Evolutionary conservation across 768 basidiomycete genomes (phyloP).

Genomic region (Amanita polypyramis): DNA sequence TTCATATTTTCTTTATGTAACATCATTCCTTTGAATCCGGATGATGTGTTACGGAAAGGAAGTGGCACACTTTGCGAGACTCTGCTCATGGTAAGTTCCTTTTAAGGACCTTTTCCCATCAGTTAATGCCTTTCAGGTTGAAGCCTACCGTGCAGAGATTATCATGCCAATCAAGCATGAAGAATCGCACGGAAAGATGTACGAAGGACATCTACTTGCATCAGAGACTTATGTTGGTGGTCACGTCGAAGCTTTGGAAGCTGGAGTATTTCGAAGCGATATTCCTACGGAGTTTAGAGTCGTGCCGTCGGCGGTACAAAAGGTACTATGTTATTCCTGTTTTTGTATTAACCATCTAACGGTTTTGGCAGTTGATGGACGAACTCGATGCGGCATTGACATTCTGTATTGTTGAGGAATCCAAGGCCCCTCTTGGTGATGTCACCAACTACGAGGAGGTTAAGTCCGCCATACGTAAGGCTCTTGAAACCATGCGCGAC

Average conservation of each 20-base stretch:
- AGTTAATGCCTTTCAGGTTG: constrained; percentile 49
- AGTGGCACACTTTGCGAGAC: constrained; percentile 97
- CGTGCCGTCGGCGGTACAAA: constrained; percentile 74
- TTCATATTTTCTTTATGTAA: constrained; percentile 99
- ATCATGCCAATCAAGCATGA: constrained; percentile 99
- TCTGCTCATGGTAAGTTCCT: constrained; percentile 74
- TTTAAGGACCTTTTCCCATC: background rate
- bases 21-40: constrained; percentile 94
- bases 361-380: constrained; percentile 61
- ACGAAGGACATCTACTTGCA: constrained; percentile 91
- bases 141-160: constrained; percentile 83
- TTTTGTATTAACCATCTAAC: background rate
- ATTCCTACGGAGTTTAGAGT: constrained; percentile 94
- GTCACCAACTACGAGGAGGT: constrained; percentile 96
- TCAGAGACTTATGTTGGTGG: constrained; percentile 99
- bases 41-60: constrained; percentile 94
- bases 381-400: constrained; percentile 87
- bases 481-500: constrained; percentile 86
- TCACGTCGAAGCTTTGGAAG: constrained; percentile 96
- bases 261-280: constrained; percentile 95
- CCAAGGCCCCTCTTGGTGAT: constrained; percentile 61
- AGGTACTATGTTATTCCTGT: constrained; percentile 38
- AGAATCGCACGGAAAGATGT: constrained; percentile 85
- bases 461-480: constrained; percentile 62
- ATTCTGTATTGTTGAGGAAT: constrained; percentile 86